Conservation (phyloP, 805 yeast genomes). For the Candida railenensis region DNA sequence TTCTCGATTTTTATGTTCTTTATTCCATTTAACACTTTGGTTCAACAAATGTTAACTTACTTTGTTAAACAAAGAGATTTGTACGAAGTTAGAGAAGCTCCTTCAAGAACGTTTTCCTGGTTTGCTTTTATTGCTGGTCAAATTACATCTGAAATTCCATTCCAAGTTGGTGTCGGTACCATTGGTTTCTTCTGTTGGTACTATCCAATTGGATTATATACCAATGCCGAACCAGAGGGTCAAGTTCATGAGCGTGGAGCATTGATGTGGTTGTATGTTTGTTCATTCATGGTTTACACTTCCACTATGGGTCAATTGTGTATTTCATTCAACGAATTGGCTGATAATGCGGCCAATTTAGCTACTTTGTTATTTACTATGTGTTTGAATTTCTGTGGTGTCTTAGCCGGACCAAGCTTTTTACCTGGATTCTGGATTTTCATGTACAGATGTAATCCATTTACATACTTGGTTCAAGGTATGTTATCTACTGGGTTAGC, state of each 20-base stretch:
- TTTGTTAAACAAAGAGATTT: slow-evolving; percentile 44
- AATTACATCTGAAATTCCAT: slow-evolving; percentile 46
- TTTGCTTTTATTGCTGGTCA: slow-evolving; percentile 39
- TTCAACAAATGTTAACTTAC: slow-evolving; percentile 42
- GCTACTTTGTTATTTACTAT: slow-evolving; percentile 27
- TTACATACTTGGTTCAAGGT: slow-evolving; percentile 66
- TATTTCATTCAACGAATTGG: slow-evolving; percentile 27
- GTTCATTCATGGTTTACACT: slow-evolving; percentile 24
- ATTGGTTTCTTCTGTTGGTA: slow-evolving; percentile 47
- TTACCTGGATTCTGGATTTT: slow-evolving; percentile 55
- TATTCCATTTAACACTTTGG: slow-evolving; percentile 38
- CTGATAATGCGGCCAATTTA: slow-evolving; percentile 36
- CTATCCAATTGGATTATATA: slow-evolving; percentile 53
- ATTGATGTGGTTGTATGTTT: slow-evolving; percentile 33
- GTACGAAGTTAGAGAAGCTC: slow-evolving; percentile 47
- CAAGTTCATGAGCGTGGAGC: slow-evolving; percentile 36
- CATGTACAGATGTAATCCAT: slow-evolving; percentile 69
- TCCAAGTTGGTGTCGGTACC: slow-evolving; percentile 46
- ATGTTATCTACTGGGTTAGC: slow-evolving; percentile 32
- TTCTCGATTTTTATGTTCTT: slow-evolving; percentile 47
- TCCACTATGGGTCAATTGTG: slow-evolving; percentile 29
- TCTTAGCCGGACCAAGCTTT: slow-evolving; percentile 27
- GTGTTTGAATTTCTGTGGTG: slow-evolving; percentile 39
- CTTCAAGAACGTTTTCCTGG: slow-evolving; percentile 46
- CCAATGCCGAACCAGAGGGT: slow-evolving; percentile 53